Base-by-base conservation (phyloP, 306 rosid species). In the Vachellia collinsii region DNA sequence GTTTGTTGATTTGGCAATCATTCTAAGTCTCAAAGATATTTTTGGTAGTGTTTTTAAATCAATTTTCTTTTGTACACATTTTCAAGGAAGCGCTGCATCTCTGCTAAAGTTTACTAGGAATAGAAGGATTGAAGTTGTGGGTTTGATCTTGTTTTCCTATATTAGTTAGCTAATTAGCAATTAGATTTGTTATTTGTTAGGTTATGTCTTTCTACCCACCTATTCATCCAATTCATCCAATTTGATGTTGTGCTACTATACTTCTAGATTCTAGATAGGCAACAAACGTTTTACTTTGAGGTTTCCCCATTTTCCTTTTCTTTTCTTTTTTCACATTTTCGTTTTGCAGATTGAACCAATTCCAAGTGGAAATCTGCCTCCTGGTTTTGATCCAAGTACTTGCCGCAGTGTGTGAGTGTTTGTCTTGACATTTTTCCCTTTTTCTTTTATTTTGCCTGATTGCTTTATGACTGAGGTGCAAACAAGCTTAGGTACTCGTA, bases 351-450 rank as follows among this genome's bases (percentile, higher is more conserved):
- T 95, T 88, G 99, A 95, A 89, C 99, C 99, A 84, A 90, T 91
- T 82, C 97, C 99, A 86, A 95, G 99, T 89, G 99, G 99, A 88
- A 95, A 95, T 90, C 90, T 95, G 87, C 99, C 99, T 83, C 99
- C 98, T 71, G 99, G 99, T 88, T 95, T 94, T 90, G 99, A 95
- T 93, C 99, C 99, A 82, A 95, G 99, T 82, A 90, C 97, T 86
- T 95, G 99, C 97, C 99, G 99, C 94, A 93, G 99, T 90, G 99
- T 95, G 99, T 95, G 94, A 95, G 99, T 94, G 91, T 85, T 83
- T 93, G 92, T 74, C 85, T 83, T 78, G 93, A 82, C 83, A 54
- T 69, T 86, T 87, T 41, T 68, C 7, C 25, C 46, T 14, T 36
- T 79, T 80, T 71, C 41, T 71, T 79, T 58, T 58, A 34, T 47